Evolutionary conservation across 176 grass and related monocot genomes (phyloP).

Genomic region (Poa annua): DNA sequence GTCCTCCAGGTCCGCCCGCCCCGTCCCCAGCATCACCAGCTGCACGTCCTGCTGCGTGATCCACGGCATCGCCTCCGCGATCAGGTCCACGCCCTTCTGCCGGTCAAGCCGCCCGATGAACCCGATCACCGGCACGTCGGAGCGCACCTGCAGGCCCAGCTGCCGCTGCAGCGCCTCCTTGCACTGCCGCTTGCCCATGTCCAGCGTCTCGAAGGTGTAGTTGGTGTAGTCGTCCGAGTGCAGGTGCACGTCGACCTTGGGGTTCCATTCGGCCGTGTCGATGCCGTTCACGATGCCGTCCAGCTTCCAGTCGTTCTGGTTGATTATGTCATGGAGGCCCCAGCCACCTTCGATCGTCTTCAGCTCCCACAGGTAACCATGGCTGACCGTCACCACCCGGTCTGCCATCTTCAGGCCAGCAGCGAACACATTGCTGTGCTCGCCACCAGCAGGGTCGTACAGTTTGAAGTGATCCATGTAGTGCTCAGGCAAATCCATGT

Average conservation of each 20-base stretch:
- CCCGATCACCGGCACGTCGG: conserved; percentile 70
- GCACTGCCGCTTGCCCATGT: conserved; percentile 68
- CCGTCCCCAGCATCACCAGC: conserved; percentile 80
- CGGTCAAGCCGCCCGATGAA: conserved; percentile 83
- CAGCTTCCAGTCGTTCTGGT: conserved; percentile 80
- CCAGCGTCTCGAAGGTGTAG: conserved; percentile 71
- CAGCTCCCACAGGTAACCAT: conserved; percentile 82
- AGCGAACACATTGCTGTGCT: conserved; percentile 83
- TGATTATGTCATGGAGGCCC: conserved; percentile 87
- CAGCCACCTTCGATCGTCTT: conserved; percentile 83
- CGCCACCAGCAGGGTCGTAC: conserved; percentile 68
- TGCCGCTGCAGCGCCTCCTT: conserved; percentile 84
- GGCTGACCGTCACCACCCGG: conserved; percentile 76
- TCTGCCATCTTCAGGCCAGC: conserved; percentile 81
- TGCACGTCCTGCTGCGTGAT: conserved; percentile 82
- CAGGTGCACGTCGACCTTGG: conserved; percentile 62
- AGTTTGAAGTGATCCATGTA: conserved; percentile 82
- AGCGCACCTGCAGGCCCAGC: conserved; percentile 60
- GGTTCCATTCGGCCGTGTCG: conserved; percentile 72
- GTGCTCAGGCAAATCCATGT: conserved; percentile 66
- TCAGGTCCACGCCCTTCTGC: conserved; percentile 95
- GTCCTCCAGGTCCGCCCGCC: conserved; percentile 76
- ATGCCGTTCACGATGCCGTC: conserved; percentile 93
- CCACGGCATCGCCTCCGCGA: conserved; percentile 89
- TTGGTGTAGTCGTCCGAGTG: conserved; percentile 84